Evolutionary conservation across 495 filamentous ascomycete genomes (phyloP).

Genomic region (Penicillium odoratum): DNA sequence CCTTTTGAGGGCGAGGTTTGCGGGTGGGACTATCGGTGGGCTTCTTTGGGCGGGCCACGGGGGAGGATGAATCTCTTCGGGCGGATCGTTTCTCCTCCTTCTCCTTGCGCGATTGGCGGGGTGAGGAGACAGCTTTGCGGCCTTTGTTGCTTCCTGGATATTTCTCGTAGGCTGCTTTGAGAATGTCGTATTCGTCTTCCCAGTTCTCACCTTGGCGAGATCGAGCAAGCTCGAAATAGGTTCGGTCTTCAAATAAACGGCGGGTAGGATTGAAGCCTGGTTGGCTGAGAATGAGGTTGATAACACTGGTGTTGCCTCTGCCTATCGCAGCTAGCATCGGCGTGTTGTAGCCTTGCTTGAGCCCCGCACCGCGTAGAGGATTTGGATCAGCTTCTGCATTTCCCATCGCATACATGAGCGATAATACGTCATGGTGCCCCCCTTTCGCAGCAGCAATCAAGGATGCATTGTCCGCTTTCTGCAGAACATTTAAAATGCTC

Average conservation of each 20-base stretch:
- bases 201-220: constrained; percentile 81
- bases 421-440: constrained; percentile 83
- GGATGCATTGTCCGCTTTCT: constrained; percentile 78
- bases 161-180: constrained; percentile 77
- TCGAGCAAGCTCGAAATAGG: constrained; percentile 82
- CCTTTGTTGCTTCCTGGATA: constrained; percentile 46
- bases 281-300: constrained; percentile 76
- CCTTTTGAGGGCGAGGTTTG: constrained; percentile 29
- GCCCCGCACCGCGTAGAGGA: constrained; percentile 49
- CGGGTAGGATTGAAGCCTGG: constrained; percentile 76
- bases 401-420: constrained; percentile 80
- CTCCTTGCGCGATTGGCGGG: constrained; percentile 59
- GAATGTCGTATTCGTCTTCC: constrained; percentile 82
- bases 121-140: constrained; percentile 43
- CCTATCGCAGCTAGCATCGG: constrained; percentile 95
- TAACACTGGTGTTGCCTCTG: constrained; percentile 78
- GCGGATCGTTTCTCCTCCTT: constrained; percentile 48
- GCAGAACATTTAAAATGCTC: constrained; percentile 72
- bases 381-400: constrained; percentile 76
- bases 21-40: constrained; percentile 32
- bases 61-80: constrained; percentile 52
- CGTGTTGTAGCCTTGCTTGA: constrained; percentile 63
- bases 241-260: constrained; percentile 62
- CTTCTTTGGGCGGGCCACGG: constrained; percentile 43
- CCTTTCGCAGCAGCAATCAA: constrained; percentile 90